phyloP scores from a whole-genome alignment of 2,329 filamentous ascomycete species.

The Dactylellina cionopaga region DNA sequence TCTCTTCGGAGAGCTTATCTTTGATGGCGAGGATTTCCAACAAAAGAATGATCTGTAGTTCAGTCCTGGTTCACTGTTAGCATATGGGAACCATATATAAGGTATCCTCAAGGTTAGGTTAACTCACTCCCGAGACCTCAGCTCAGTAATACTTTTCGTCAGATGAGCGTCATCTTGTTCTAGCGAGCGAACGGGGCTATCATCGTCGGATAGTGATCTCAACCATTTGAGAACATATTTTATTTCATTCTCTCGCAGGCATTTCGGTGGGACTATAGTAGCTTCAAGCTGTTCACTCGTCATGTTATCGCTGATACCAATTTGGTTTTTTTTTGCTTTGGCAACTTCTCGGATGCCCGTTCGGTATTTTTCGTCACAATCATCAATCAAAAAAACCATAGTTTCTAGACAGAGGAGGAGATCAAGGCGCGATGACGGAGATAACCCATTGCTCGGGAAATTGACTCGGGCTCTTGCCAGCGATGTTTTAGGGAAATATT shows the following conservation, averaged over 20 bases:
- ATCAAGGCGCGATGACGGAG: constrained; percentile 42
- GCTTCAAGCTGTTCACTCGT: constrained; percentile 37
- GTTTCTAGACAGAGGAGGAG: constrained; percentile 48
- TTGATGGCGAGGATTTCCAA: constrained; percentile 80
- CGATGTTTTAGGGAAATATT: constrained; percentile 44
- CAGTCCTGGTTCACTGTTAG: constrained; percentile 65
- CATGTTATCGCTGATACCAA: constrained; percentile 16
- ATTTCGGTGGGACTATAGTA: constrained; percentile 34
- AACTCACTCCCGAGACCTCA: constrained; percentile 43
- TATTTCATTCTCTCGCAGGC: constrained; percentile 45
- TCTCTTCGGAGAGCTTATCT: constrained; percentile 63
- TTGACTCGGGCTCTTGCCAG: constrained; percentile 35
- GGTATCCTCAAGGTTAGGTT: neutral
- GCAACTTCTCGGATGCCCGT: constrained; percentile 25
- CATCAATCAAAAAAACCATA: constrained; percentile 39
- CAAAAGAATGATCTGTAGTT: constrained; percentile 81
- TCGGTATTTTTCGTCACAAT: constrained; percentile 44
- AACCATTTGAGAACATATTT: constrained; percentile 52
- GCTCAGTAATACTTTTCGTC: constrained; percentile 33
- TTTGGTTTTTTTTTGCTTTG: constrained; percentile 15
- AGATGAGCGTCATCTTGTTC: constrained; percentile 41
- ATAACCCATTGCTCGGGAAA: constrained; percentile 17
- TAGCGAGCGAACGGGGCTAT: constrained; percentile 25
- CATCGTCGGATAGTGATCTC: constrained; percentile 32
- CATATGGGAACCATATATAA: neutral